A percentile compares a stretch with the other conserved stretches of the same genome.
Conservation (phyloP, 164 flowering plant species). For the Paratinospora sagittata region DNA sequence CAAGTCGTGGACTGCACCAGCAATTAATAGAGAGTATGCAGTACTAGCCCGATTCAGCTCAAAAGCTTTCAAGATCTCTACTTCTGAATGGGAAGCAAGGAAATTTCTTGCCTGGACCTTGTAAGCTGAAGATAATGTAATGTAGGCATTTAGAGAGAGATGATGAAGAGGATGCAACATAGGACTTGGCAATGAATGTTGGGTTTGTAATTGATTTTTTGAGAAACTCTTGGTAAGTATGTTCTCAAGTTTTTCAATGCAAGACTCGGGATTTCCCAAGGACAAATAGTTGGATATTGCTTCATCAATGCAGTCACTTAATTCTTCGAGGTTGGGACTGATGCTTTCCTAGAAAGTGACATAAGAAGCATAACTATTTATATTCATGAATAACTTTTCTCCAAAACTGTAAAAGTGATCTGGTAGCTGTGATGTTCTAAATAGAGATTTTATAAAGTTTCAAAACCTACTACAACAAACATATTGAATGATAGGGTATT, state of each 20-base stretch:
- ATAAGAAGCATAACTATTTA: conserved; percentile 1
- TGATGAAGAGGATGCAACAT: conserved; percentile 48
- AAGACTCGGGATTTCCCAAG: conserved; percentile 39
- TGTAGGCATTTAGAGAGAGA: conserved; percentile 51
- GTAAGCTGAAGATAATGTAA: conserved; percentile 57
- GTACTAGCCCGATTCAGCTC: conserved; percentile 35
- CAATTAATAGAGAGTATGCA: conserved; percentile 63
- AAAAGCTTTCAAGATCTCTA: conserved; percentile 23
- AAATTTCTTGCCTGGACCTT: conserved; percentile 33
- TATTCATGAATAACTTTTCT: background rate
- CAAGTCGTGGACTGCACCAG: conserved; percentile 50
- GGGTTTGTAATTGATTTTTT: conserved; percentile 15
- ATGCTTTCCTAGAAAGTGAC: conserved; percentile 29
- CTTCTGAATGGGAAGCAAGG: conserved; percentile 15
- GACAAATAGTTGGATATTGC: conserved; percentile 40
- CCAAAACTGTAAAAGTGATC: background rate
- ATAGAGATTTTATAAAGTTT: background rate
- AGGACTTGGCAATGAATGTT: conserved; percentile 12
- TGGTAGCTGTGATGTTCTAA: background rate
- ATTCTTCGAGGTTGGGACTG: conserved; percentile 12
- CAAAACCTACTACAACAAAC: background rate
- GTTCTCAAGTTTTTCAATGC: conserved; percentile 51
- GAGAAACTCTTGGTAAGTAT: conserved; percentile 29
- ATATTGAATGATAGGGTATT: background rate
- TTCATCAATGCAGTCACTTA: conserved; percentile 35